A percentile compares a stretch with the other conserved stretches of the same genome.
Evolutionary conservation across 306 rosid species (phyloP).

Genomic region (Dryas octopetala): DNA sequence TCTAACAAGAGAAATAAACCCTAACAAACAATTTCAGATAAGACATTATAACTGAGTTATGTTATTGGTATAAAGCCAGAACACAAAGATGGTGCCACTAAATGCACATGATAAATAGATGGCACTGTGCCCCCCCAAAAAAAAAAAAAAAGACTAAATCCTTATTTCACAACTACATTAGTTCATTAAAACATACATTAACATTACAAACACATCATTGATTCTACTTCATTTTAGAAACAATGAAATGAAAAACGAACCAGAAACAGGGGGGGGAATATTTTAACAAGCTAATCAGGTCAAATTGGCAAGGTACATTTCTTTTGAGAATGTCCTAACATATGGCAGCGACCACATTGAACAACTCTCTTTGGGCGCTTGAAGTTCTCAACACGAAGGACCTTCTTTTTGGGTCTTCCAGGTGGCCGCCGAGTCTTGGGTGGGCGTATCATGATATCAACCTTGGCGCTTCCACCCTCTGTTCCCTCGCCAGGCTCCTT

Average conservation of each 20-base stretch:
- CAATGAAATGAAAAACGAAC: not conserved
- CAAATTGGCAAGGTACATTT: constrained; percentile 82
- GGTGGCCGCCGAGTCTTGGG: constrained; percentile 97
- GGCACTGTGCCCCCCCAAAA: constrained; percentile 26
- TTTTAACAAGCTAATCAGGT: constrained; percentile 42
- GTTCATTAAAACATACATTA: constrained; percentile 40
- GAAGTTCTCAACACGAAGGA: constrained; percentile 79
- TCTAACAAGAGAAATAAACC: not conserved
- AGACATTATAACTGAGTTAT: not conserved
- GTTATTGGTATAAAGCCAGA: not conserved
- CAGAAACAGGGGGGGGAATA: constrained; percentile 26
- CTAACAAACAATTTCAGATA: not conserved
- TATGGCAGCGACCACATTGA: constrained; percentile 97
- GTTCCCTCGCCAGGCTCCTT: constrained; percentile 68
- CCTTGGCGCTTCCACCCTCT: constrained; percentile 78
- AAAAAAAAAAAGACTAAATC: constrained; percentile 30
- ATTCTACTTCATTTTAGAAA: constrained; percentile 39
- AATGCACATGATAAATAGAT: constrained; percentile 16
- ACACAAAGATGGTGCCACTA: constrained; percentile 1
- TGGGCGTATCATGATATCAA: constrained; percentile 66
- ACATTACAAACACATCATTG: constrained; percentile 53
- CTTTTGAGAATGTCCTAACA: constrained; percentile 99
- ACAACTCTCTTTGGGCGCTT: constrained; percentile 96
- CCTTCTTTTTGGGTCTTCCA: constrained; percentile 97
- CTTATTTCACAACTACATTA: constrained; percentile 41